phyloP scores from a whole-genome alignment of 164 flowering plant genomes.

The Platanus orientalis region DNA sequence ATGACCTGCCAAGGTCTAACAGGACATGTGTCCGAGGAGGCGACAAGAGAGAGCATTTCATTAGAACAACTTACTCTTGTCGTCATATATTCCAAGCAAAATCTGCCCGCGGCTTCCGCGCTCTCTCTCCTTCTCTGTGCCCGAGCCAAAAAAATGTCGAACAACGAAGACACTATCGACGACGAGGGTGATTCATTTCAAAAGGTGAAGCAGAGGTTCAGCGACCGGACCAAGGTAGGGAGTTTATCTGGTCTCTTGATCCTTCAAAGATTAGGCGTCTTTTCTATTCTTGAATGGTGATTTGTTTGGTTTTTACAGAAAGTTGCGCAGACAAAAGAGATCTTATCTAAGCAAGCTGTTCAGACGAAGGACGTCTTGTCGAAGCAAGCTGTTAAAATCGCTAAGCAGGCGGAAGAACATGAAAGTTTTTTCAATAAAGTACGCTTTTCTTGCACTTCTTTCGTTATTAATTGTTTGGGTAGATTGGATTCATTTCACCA shows the following conservation, averaged over 20 bases:
- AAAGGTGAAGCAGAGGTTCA: conserved; percentile 39
- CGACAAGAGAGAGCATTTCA: no score
- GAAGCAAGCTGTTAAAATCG: conserved; percentile 85
- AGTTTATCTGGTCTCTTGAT: neutral
- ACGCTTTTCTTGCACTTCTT: conserved; percentile 3
- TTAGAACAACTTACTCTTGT: no score
- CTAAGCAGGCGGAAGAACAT: conserved; percentile 93
- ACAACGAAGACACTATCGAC: conserved; percentile 38
- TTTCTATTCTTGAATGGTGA: conserved; percentile 13
- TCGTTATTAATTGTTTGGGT: neutral
- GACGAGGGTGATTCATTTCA: conserved; percentile 44
- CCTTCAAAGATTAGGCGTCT: neutral
- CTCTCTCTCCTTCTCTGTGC: no score
- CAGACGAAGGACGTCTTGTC: conserved; percentile 77
- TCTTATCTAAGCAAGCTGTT: conserved; percentile 62
- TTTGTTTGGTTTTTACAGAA: conserved; percentile 40
- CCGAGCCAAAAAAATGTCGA: conserved; percentile 42
- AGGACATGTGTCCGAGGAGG: no score
- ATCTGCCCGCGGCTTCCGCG: no score
- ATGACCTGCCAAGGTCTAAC: no score
- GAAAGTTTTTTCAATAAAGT: conserved; percentile 89
- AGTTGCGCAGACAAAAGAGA: conserved; percentile 78
- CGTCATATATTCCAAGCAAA: no score
- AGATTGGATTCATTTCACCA: neutral
- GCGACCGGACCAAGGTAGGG: conserved; percentile 62